Conservation (phyloP, 306 rosid species). For the Trichosanthes truncata region DNA sequence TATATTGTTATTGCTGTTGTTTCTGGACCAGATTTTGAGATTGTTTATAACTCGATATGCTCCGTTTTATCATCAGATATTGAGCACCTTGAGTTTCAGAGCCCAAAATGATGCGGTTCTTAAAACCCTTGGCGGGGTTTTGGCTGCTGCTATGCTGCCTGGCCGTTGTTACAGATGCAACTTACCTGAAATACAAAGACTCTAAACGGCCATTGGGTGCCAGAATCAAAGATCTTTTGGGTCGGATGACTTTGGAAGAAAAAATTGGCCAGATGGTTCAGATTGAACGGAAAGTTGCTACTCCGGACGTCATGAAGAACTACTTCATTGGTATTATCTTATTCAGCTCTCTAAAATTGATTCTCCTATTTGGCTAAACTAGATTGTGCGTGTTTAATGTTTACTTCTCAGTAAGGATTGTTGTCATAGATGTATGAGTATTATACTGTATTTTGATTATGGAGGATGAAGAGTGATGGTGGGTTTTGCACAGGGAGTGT, state of each 20-base stretch:
- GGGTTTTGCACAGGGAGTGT: constrained; percentile 70
- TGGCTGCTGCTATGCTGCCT: constrained; percentile 43
- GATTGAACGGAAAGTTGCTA: constrained; percentile 62
- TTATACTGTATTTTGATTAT: background rate
- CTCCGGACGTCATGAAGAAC: constrained; percentile 51
- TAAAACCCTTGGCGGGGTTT: constrained; percentile 32
- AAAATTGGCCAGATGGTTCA: constrained; percentile 94
- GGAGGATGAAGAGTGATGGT: background rate
- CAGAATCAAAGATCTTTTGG: constrained; percentile 64
- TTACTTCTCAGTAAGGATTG: background rate
- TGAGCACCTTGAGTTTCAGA: constrained; percentile 5
- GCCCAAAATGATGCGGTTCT: constrained; percentile 36
- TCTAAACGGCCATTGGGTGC: constrained; percentile 45
- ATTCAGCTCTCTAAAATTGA: background rate
- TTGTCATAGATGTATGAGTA: background rate
- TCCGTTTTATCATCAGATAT: constrained; percentile 15
- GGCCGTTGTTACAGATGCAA: constrained; percentile 37
- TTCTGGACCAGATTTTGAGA: background rate
- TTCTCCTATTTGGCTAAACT: background rate
- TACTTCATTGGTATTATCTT: constrained; percentile 56
- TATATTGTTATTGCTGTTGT: background rate
- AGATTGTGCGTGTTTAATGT: background rate
- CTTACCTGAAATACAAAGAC: constrained; percentile 56
- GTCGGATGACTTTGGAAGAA: constrained; percentile 59
- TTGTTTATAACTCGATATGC: background rate